Evolutionary conservation across 164 flowering plant genomes (phyloP).

Genomic region (Cinnamomum micranthum): DNA sequence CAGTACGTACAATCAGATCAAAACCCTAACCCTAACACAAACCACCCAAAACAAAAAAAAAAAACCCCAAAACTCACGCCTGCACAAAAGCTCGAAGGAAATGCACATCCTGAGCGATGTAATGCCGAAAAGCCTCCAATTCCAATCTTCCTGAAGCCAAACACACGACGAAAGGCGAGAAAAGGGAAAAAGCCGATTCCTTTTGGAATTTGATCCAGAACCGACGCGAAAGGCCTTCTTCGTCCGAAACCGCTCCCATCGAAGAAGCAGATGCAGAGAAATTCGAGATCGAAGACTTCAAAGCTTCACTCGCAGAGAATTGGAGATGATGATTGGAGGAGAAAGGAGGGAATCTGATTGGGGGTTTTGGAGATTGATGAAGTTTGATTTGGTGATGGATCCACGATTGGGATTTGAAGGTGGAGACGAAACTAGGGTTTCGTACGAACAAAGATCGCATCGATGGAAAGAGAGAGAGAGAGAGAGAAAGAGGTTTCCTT

Average conservation of each 20-base stretch:
- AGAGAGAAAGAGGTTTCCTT: no score
- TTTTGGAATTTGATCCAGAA: slow-evolving; percentile 65
- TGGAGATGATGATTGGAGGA: no score
- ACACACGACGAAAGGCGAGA: slow-evolving; percentile 63
- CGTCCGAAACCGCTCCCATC: slow-evolving; percentile 14
- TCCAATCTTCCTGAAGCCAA: slow-evolving; percentile 69
- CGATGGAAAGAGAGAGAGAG: neutral
- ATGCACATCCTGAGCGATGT: slow-evolving; percentile 69
- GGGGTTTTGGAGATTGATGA: neutral
- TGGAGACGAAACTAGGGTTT: neutral
- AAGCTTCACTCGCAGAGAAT: neutral
- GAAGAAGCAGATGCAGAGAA: neutral
- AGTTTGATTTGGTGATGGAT: neutral
- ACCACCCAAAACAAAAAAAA: slow-evolving; percentile 4
- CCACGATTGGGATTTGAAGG: neutral
- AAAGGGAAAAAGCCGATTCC: slow-evolving; percentile 54
- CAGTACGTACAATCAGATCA: neutral
- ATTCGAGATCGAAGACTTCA: neutral
- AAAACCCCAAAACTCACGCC: slow-evolving; percentile 50
- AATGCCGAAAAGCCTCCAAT: slow-evolving; percentile 59
- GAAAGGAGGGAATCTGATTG: no score
- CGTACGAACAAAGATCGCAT: slow-evolving; percentile 1
- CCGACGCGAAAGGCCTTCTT: slow-evolving; percentile 43
- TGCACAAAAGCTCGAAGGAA: slow-evolving; percentile 73
- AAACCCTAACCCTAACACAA: neutral